Evolutionary conservation across 768 basidiomycete genomes (phyloP).

Genomic region (Phanerodontia chrysosporium): DNA sequence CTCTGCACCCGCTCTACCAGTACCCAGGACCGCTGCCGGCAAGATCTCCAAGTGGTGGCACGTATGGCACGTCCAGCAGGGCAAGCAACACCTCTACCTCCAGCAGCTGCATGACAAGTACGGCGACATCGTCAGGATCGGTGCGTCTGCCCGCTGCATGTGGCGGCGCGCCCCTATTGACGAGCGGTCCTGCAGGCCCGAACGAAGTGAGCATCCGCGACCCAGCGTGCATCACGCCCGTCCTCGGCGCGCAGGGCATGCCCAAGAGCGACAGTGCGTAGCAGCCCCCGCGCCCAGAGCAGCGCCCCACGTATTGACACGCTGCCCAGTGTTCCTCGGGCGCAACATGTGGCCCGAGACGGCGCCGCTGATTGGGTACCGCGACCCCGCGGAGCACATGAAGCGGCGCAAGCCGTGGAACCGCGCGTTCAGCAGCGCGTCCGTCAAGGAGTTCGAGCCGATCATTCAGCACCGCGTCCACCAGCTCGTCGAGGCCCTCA

Average conservation of each 20-base stretch:
- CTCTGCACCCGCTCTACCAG: conserved; percentile 21
- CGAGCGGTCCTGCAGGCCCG: no score
- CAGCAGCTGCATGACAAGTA: conserved; percentile 46
- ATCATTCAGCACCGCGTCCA: conserved; percentile 17
- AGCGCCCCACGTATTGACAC: not conserved
- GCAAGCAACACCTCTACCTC: conserved; percentile 43
- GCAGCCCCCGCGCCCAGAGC: not conserved
- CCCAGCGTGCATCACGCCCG: conserved; percentile 36
- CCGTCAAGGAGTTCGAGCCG: conserved; percentile 25
- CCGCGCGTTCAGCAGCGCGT: conserved; percentile 22
- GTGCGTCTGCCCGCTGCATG: conserved; percentile 31
- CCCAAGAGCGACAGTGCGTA: conserved; percentile 53
- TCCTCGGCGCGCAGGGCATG: conserved; percentile 48
- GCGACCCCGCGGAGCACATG: conserved; percentile 22
- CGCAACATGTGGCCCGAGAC: not conserved
- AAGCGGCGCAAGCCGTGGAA: conserved; percentile 27
- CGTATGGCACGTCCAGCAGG: conserved; percentile 7
- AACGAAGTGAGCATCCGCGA: conserved; percentile 51
- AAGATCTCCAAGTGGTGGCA: conserved; percentile 16
- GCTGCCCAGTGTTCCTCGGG: not conserved
- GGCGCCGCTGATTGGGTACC: conserved; percentile 4
- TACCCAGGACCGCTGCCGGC: conserved; percentile 19
- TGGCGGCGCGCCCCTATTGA: no score
- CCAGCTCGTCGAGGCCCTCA: conserved; percentile 20
- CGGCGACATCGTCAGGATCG: conserved; percentile 55